Evolutionary conservation across 768 basidiomycete species (phyloP), one percentile per base, ranked within the genome.

Genomic region (Pleurotus eryngii): DNA sequence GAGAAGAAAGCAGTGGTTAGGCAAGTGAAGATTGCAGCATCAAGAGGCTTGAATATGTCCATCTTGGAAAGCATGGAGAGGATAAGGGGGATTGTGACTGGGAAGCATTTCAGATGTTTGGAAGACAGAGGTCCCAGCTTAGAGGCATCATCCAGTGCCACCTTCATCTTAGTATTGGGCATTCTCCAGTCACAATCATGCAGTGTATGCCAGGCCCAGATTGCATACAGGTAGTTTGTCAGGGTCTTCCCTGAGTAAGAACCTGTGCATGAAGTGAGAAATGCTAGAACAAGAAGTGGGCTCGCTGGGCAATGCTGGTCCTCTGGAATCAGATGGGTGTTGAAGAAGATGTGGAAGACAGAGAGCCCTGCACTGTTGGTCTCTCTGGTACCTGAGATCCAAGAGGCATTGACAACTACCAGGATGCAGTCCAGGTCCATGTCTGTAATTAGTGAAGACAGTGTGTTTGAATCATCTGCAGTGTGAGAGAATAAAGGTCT

Each of bases 191-290:
- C 42, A 0, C 75, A 4, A 0, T 76, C 66, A 56, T 83, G 78
- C 0, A 81, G 49, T 1, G 74, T 64, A 60, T 83, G 79, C 80
- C 80, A 83, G 2, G 80, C 78, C 1, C 71, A 61, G 1, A 81
- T 45, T 0, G 72, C 75, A 2, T 60, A 59, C 0, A 78, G 17
- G 53, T 76, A 78, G 63, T 79, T 80, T 1, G 50, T 39, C 0
- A 81, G 59, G 0, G 75, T 67, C 14, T 50, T 58, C 0, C 64
- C 66, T 0, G 76, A 56, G 56, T 75, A 76, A 0, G 68, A 42
- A 0, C 76, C 76, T 0, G 71, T 70, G 0, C 69, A 57, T 2
- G 18, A 60, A 0, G 75, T 49, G 0, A 77, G 57, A 26, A 75
- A 78, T 0, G 66, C 26, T 9, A 61, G 24, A 0, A 81, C 24